phyloP scores from a whole-genome alignment of 2,329 filamentous ascomycete genomes.

The Pseudocercospora crystallina region DNA sequence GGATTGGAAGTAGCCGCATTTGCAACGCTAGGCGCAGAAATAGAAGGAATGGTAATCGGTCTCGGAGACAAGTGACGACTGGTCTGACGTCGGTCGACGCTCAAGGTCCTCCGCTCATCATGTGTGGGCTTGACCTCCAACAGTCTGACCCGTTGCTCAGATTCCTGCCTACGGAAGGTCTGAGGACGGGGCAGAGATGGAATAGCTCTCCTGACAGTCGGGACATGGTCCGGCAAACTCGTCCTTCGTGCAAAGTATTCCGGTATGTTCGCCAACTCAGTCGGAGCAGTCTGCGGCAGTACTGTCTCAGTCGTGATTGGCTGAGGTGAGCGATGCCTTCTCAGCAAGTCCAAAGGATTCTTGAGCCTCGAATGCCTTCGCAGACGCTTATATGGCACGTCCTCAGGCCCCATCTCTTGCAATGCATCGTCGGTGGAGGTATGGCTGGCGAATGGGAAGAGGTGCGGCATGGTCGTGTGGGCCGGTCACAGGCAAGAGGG shows the following conservation, averaged over 20 bases:
- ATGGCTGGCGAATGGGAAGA: slow-evolving; percentile 32
- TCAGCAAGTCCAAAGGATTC: slow-evolving; percentile 24
- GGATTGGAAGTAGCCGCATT: slow-evolving; percentile 5
- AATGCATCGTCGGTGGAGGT: slow-evolving; percentile 16
- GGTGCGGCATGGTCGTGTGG: slow-evolving; percentile 31
- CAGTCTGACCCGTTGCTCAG: slow-evolving; percentile 73
- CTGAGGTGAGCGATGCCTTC: slow-evolving; percentile 34
- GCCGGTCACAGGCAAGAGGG: slow-evolving; percentile 3
- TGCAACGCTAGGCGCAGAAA: slow-evolving; percentile 40
- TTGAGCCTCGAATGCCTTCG: slow-evolving; percentile 23
- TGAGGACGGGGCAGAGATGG: slow-evolving; percentile 73
- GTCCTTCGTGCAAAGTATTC: slow-evolving; percentile 23
- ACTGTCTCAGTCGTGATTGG: slow-evolving; percentile 12
- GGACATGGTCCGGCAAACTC: slow-evolving; percentile 24
- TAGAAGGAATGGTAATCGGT: slow-evolving; percentile 37
- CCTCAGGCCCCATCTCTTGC: slow-evolving; percentile 28
- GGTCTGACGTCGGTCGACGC: slow-evolving; percentile 54
- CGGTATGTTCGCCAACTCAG: slow-evolving; percentile 31
- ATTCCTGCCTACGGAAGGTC: slow-evolving; percentile 80
- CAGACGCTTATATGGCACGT: slow-evolving; percentile 18
- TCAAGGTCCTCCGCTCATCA: slow-evolving; percentile 70
- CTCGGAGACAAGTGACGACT: slow-evolving; percentile 45
- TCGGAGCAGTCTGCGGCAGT: slow-evolving; percentile 24
- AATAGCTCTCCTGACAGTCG: slow-evolving; percentile 45
- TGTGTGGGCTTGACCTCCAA: slow-evolving; percentile 63